Conservation (phyloP, 2,329 filamentous ascomycete genomes). For the Monosporascus cannonballus region DNA sequence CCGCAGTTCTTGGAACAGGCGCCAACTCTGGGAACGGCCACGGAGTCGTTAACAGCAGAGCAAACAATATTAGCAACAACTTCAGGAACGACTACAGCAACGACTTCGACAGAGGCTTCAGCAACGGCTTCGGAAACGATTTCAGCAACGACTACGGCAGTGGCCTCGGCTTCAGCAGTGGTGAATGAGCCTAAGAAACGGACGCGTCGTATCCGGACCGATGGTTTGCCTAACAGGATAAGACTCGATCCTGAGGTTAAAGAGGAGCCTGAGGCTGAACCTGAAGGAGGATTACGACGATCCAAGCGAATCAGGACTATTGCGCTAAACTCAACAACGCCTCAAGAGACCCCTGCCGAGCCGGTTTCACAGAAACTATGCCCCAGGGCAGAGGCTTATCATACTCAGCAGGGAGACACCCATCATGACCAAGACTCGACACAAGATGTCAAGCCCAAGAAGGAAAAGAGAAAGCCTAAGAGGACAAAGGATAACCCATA, state of each 20-base stretch:
- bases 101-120: background rate
- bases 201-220: background rate
- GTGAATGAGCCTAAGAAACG: background rate
- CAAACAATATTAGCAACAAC: background rate
- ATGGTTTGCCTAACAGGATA: background rate
- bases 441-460: slow-evolving; percentile 6
- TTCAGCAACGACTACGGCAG: background rate
- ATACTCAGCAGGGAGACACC: too few species aligned
- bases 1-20: background rate
- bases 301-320: background rate
- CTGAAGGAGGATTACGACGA: background rate
- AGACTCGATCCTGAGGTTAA: too few species aligned
- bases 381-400: background rate
- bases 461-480: slow-evolving; percentile 15
- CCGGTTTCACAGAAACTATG: slow-evolving; percentile 3
- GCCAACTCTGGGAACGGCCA: background rate
- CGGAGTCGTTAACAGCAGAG: background rate
- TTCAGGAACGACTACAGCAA: background rate
- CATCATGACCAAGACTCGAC: background rate
- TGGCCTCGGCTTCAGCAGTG: background rate
- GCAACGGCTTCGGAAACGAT: background rate
- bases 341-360: background rate
- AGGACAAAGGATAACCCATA: slow-evolving; percentile 37
- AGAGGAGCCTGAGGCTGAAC: background rate
- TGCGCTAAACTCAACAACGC: background rate